Conservation (phyloP, 2,329 filamentous ascomycete genomes). For the Periconia sp. region DNA sequence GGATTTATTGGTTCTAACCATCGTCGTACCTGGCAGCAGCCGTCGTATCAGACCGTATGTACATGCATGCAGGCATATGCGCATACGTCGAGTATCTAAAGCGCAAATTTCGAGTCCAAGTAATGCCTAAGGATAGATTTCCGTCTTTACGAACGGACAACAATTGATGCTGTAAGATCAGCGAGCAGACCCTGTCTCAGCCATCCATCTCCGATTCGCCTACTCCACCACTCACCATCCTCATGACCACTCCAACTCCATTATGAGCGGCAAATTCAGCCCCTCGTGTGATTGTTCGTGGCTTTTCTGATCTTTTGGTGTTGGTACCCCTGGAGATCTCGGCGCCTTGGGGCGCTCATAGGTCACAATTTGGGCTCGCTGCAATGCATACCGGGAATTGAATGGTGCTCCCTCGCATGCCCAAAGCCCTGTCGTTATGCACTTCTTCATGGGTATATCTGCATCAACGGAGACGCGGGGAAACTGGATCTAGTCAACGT, state of each 20-base stretch:
- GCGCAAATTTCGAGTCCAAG: too few species aligned
- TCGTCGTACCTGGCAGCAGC: too few species aligned
- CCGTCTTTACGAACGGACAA: neutral
- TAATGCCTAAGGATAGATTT: neutral
- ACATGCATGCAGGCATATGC: too few species aligned
- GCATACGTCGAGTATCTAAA: too few species aligned
- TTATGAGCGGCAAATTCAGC: neutral
- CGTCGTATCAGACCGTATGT: too few species aligned
- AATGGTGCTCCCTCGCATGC: conserved; percentile 1
- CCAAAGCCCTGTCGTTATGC: conserved; percentile 1
- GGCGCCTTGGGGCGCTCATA: neutral
- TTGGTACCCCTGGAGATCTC: neutral
- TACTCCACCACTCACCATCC: neutral
- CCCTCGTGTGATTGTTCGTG: neutral
- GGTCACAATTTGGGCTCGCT: neutral
- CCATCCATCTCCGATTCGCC: neutral
- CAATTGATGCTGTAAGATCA: neutral
- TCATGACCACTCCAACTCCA: conserved; percentile 2
- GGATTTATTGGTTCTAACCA: too few species aligned
- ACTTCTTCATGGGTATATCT: conserved; percentile 17
- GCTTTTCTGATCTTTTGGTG: neutral
- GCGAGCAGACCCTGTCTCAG: neutral
- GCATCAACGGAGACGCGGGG: conserved; percentile 18
- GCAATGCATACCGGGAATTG: neutral
- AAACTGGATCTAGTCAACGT: neutral